phyloP scores from a whole-genome alignment of 495 filamentous ascomycete species.

The Lindgomyces ingoldianus region DNA sequence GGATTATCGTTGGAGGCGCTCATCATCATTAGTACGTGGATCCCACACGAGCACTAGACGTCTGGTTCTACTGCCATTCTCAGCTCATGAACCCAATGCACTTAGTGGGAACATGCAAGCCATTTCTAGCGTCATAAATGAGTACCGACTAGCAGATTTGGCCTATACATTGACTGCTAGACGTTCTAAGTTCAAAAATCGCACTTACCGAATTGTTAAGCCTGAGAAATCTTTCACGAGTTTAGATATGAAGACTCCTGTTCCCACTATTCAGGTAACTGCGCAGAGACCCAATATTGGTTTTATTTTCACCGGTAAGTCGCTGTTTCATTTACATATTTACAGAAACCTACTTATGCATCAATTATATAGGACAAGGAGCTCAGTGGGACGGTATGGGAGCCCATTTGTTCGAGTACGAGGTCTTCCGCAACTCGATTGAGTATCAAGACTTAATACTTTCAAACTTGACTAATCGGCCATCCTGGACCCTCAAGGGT shows the following conservation, averaged over 20 bases:
- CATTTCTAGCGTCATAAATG: background rate
- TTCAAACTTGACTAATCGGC: background rate
- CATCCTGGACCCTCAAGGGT: constrained; percentile 9
- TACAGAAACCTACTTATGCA: too few relatives aligned
- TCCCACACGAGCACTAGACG: background rate
- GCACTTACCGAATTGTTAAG: constrained; percentile 9
- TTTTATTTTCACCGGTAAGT: constrained; percentile 38
- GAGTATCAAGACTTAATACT: constrained; percentile 7
- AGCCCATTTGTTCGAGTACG: constrained; percentile 5
- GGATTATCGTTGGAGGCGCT: background rate
- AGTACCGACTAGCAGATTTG: constrained; percentile 12
- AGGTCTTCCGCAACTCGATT: constrained; percentile 4
- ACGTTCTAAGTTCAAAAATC: background rate
- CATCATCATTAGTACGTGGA: background rate
- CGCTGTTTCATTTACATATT: too few relatives aligned
- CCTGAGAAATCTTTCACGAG: background rate
- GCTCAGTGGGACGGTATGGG: constrained; percentile 30
- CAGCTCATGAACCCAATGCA: constrained; percentile 12
- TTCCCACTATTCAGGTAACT: background rate
- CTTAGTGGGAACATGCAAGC: constrained; percentile 3
- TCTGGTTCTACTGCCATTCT: constrained; percentile 21
- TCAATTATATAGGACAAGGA: too few relatives aligned
- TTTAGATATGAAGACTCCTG: background rate
- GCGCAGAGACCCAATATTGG: background rate
- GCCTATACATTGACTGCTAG: constrained; percentile 20